Base-by-base conservation (phyloP, 805 yeast species). In the Lipomyces kockii region DNA sequence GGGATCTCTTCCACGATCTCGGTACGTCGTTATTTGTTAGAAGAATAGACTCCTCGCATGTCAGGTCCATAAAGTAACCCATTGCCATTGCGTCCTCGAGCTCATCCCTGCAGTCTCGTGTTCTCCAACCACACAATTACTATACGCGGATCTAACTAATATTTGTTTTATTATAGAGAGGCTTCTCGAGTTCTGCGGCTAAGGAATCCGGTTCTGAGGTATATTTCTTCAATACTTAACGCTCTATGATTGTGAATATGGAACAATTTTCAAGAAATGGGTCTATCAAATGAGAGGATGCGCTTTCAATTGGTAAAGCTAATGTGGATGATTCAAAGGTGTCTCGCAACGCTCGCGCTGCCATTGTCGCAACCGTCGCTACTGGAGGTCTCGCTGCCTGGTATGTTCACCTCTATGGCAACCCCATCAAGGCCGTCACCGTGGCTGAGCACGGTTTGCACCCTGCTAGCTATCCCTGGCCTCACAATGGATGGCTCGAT, bases 381-480 rank as follows among this genome's bases (percentile, higher is more conserved):
- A 84, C 87, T 61, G 84, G 91, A 67, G 97, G 97, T 73, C 82
- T 90, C 70, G 85, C 91, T 66, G 92, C 96, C 58, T 89, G 95
- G 67, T 90, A 89, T 79, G 82, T 89, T 77, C 92, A 92, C 82
- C 87, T 90, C 77, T 97, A 92, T 80, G 84, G 92, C 37, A 86
- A 88, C 80, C 88, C 92, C 71, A 97, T 97, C 67, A 87, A 86
- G 76, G 73, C 73, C 46, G 65, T 65, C 62, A 93, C 99, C 65
- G 96, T 95, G 73, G 97, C 98, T 74, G 99, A 95, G 83, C 98
- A 95, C 83, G 99, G 99, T 74, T 86, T 95, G 78, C 99, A 95
- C 81, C 89, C 99, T 49, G 97, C 98, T 71, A 88, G 88, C 67
- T 93, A 85, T 80, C 89, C 87, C 65, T 95, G 98, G 98, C 85